Base-by-base conservation (phyloP, 306 rosid species). In the Aeschynomene evenia region DNA sequence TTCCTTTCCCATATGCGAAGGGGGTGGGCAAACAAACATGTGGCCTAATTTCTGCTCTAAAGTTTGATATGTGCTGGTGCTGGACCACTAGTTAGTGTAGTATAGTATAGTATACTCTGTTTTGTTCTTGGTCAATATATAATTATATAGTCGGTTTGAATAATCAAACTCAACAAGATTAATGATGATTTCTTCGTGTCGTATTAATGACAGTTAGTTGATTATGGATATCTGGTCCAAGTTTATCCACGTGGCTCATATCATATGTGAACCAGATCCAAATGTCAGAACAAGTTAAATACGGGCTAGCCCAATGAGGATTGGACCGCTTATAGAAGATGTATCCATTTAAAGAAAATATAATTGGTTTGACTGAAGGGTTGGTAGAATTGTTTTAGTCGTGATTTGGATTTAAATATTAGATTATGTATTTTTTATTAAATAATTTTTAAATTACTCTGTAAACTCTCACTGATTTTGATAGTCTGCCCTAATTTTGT, bases 231-330 rank as follows among this genome's bases (percentile, higher is more conserved):
- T 3, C 18, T 59, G 70, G 70, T 36, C 15, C 40, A 26, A 36
- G 10, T 48, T 54, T 57, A 36, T 26, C 56, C 73, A 56, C 69
- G 10, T 45, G 5, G 6, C 18, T n/a, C n/a, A n/a, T n/a, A n/a
- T n/a, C n/a, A 46, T 33, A 3, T 36, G 59, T 46, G 6, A 53
- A 34, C 59, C 22, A 40, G 68, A 12, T 24, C 60, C 59, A 58
- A 31, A 20, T 62, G 13, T 43, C 4, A 15, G 7, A 14, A 53
- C 11, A 63, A 64, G 19, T 29, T 75, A 0, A 60, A 60, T 11
- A 40, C 13, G 54, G 79, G 57, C 14, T 77, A 69, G 46, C 56
- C 55, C 60, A 65, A n/a, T 73, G n/a, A n/a, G n/a, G n/a, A n/a
- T n/a, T n/a, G n/a, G n/a, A n/a, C n/a, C n/a, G n/a, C n/a, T n/a